Base-by-base conservation (phyloP, 2,329 filamentous ascomycete species). In the Cytospora leucostoma region DNA sequence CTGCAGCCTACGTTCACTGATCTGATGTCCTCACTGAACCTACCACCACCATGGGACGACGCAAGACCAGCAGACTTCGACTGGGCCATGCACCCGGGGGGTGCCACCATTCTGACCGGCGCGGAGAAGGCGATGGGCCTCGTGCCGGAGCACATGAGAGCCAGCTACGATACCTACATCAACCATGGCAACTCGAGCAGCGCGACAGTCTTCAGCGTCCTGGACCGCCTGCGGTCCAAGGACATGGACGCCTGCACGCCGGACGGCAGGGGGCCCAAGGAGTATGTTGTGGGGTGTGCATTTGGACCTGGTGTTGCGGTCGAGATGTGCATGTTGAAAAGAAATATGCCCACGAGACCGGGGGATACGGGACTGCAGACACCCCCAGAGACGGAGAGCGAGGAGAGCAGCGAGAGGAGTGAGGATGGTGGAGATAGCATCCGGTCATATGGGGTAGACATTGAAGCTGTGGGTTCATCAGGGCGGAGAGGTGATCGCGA, bases 61-160 rank as follows among this genome's bases (percentile, higher is more conserved):
- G 69, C 73, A 8, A 67, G 72, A 0, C 77, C 87, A 0, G 72
- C 78, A 0, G 84, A 88, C 64, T 90, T 89, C 67, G 88, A 91
- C 76, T 91, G 88, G 88, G 88, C 88, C 0, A 82, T 91, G 71
- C 88, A 91, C 68, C 88, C 88, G 0, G 88, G 88, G 5, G 88
- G 88, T 19, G 80, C 85, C 0, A 86, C 87, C 1, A 89, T 91
- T 50, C 76, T 91, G 2, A 80, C 85, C 0, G 86, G 87, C 0
- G 85, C 88, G 0, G 84, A 90, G 71, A 77, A 77, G 50, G 79
- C 77, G 1, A 79, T 91, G 78, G 72, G 75, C 7, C 81, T 91
- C 54, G 79, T 79, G 0, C 75, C 86, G 0, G 84, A 88, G 68
- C 87, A 90, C 67, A 85, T 91, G 77, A 80, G 87, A 55, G 87